Evolutionary conservation across 2,329 filamentous ascomycete species (phyloP).

Genomic region (Sclerotinia trifoliorum): DNA sequence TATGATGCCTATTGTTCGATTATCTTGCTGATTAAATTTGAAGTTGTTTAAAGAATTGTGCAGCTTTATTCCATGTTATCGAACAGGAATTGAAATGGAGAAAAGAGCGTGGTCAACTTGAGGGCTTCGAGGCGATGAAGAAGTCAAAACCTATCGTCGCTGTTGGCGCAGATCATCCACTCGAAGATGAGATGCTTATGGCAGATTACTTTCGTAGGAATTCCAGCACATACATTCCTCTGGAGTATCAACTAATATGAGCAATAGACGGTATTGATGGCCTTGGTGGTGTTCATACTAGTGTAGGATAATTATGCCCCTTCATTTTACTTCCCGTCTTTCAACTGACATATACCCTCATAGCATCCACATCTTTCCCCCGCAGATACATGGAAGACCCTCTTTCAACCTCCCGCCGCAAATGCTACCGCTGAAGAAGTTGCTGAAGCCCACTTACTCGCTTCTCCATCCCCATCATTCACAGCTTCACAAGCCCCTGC

Average conservation of each 20-base stretch:
- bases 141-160: conserved; percentile 79
- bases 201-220: conserved; percentile 83
- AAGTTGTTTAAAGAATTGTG: conserved; percentile 82
- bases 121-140: conserved; percentile 72
- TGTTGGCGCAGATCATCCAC: conserved; percentile 78
- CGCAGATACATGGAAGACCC: conserved; percentile 68
- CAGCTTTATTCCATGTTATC: conserved; percentile 87
- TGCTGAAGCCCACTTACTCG: conserved; percentile 38
- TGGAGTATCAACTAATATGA: conserved; percentile 23
- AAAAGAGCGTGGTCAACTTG: conserved; percentile 60
- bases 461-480: conserved; percentile 56
- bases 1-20: not conserved
- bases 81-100: conserved; percentile 89
- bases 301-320: conserved; percentile 41
- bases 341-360: conserved; percentile 25
- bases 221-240: not conserved
- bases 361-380: conserved; percentile 73
- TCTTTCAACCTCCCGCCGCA: conserved; percentile 55
- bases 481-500: conserved; percentile 70
- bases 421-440: conserved; percentile 48
- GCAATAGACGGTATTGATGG: conserved; percentile 69
- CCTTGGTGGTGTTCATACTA: conserved; percentile 70
- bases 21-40: conserved; percentile 18
- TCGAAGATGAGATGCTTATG: conserved; percentile 78
- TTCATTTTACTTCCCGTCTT: not conserved